Base-by-base conservation (phyloP, 441 rosid genomes). In the Populus trichocarpa region DNA sequence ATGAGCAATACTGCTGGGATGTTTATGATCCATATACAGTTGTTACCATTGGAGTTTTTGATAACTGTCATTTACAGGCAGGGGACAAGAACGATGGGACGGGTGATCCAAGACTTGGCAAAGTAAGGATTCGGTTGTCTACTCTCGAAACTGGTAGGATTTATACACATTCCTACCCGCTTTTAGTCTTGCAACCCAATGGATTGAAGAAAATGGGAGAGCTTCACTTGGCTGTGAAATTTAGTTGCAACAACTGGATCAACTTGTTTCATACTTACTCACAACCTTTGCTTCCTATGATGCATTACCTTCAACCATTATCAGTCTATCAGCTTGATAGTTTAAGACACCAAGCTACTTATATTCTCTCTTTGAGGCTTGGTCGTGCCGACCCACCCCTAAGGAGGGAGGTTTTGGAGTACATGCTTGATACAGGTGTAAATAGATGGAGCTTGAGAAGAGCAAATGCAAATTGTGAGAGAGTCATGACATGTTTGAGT, bases 1-100 rank as follows among this genome's bases (percentile, higher is more conserved):
- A 88, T 22, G 89, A 88, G 57, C 91, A 88, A 66, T 88, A 85
- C 66, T 80, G 76, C 12, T 88, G 91, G 89, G 91, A 88, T 26
- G 89, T 88, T 36, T 88, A 84, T 77, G 89, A 88, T 85, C 91
- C 87, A 1, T 81, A 71, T 13, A 57, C 25, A 57, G 25, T 57
- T 7, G 23, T 57, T 20, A 57, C 63, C 0, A 57, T n/a, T 57
- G 64, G 64, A n/a, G 64, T n/a, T 57, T 57, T 57, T 57, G 4
- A 86, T 78, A 88, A 85, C 65, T 28, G 69, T 33, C 81, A 81
- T 75, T 66, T 75, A 28, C 13, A n/a, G 26, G 77, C 23, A 72
- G 72, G 30, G 3, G 53, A 53, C 2, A 61, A 18, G 67, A 71
- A 74, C 2, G 67, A 22, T 3, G 69, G 73, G 38, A 35, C 59